A percentile compares a stretch with the other conserved stretches of the same genome.
These are phyloP conservation scores for Euphorbia peplus DNA, from an alignment of 345 rosid genomes.

Conservation along the genomic window DNA sequence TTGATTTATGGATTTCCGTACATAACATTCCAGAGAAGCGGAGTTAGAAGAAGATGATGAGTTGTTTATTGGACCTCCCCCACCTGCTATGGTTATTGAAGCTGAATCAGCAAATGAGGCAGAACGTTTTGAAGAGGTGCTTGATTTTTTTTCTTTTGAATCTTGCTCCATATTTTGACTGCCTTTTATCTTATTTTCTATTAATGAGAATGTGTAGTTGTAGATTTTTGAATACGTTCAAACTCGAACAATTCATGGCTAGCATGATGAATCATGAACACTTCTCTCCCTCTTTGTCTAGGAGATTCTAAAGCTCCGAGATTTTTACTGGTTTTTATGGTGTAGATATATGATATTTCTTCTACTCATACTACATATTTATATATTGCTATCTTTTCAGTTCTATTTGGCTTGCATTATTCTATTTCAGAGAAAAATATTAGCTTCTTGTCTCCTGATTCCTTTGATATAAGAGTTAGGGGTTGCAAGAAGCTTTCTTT, in stretches of 20 bases:
- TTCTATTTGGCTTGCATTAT: neutral
- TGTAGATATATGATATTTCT: neutral
- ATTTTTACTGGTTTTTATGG: neutral
- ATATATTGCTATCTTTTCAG: neutral
- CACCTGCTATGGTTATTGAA: conserved; percentile 88
- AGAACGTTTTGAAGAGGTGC: conserved; percentile 92
- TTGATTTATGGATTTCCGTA: neutral
- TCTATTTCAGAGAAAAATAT: neutral
- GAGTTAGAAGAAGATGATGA: conserved; percentile 81
- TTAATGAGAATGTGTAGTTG: neutral
- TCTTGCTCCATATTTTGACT: conserved; percentile 6
- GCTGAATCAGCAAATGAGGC: conserved; percentile 89
- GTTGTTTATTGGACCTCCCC: conserved; percentile 82
- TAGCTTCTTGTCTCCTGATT: neutral
- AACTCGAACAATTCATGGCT: neutral
- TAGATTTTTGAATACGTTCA: neutral
- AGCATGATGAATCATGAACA: neutral
- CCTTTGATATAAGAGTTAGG: neutral
- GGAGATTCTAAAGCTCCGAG: neutral
- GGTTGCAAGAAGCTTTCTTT: neutral
- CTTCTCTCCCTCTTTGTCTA: neutral
- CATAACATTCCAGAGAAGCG: conserved; percentile 55
- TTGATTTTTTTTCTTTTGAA: conserved; percentile 13
- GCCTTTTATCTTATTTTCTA: neutral
- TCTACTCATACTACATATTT: neutral